Evolutionary conservation across 768 basidiomycete genomes (phyloP).

Genomic region (Phylloporus scabripes): DNA sequence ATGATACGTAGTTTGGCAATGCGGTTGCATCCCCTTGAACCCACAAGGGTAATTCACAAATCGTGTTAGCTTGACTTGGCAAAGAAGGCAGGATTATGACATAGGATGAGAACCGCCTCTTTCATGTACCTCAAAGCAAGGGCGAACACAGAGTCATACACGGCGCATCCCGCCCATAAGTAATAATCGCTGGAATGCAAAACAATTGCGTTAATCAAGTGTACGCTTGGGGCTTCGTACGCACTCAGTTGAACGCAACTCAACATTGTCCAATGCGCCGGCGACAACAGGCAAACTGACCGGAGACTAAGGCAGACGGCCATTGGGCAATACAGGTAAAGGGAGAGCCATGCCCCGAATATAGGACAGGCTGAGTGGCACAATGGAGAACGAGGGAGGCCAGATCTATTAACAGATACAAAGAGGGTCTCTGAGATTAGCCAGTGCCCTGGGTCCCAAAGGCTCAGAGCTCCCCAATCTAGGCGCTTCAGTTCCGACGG

Average conservation of each 20-base stretch:
- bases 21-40: neutral
- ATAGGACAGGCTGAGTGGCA: neutral
- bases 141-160: neutral
- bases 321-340: neutral
- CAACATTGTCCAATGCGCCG: neutral
- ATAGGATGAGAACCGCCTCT: neutral
- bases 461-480: neutral
- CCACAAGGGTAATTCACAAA: too few relatives aligned
- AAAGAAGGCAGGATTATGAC: neutral
- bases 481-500: neutral
- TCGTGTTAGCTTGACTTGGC: too few relatives aligned
- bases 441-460: neutral
- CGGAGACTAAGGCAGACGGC: too few relatives aligned
- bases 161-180: neutral
- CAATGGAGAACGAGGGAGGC: neutral
- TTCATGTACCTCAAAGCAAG: neutral
- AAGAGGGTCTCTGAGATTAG: too few relatives aligned
- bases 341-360: neutral
- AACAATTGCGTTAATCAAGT: too few relatives aligned
- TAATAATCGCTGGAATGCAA: neutral
- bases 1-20: neutral
- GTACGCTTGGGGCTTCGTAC: too few relatives aligned
- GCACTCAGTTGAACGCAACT: too few relatives aligned
- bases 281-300: neutral
- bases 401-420: neutral